Evolutionary conservation across 169 alveolate genomes (phyloP), one percentile per base, ranked within the genome.

Genomic region (Plasmodium inui): DNA sequence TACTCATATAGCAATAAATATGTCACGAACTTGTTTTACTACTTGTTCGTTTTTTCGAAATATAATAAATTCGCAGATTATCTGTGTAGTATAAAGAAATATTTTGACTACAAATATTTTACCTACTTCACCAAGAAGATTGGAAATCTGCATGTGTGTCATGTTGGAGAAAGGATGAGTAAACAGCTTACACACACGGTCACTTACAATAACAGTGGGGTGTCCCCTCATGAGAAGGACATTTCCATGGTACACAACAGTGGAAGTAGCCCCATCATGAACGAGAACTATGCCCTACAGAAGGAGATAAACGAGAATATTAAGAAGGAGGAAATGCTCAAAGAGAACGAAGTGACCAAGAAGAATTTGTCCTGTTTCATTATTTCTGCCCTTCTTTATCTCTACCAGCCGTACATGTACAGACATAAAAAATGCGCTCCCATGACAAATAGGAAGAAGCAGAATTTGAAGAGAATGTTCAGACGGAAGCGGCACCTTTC

Each of bases 51-150:
- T 26, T 88, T 78, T 79, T 88, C 90, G 1, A 88, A 88, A 30
- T 88, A 88, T 61, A 88, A 88, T 72, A 88, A 78, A 61, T 88
- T 88, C 46, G 70, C 94, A 6, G 80, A 88, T 79, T 88, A 88
- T 41, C 67, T 88, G 71, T 88, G 89, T 44, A 76, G 37, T 14
- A 88, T 88, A 30, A 82, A 57, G 19, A 88, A 78, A 57, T 61
- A 88, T 88, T 88, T 79, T 61, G 86, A 88, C 50, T 88, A 88
- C 53, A 88, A 88, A 17, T 79, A 88, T 88, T 88, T 88, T 26
- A 34, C 37, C 28, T 73, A 22, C 32, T 79, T 88, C 14, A 88
- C 94, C 1, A 72, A 78, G 12, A 67, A 78, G 32, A 19, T 88
- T 61, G 10, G 44, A 10, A n/a, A 28, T 32, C 22, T 61, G 26